Conservation (phyloP, 1,139 yeast genomes). For the Keqinozyma sinolaborantium region DNA sequence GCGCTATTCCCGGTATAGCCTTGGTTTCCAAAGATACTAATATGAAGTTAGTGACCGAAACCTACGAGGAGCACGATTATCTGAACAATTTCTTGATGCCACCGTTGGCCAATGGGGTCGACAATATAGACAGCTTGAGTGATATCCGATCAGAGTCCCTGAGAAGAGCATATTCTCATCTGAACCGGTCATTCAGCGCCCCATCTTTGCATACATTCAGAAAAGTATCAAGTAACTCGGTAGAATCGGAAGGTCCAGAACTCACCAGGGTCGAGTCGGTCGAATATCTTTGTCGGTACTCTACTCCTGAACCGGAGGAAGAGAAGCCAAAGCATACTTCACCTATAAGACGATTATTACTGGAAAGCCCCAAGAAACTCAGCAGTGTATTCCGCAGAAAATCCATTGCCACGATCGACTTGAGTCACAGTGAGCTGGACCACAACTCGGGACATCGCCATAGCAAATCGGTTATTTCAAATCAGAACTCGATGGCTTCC, state of each 20-base stretch:
- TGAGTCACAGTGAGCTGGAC: conserved; percentile 8
- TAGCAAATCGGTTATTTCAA: conserved; percentile 25
- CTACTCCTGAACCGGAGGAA: no score
- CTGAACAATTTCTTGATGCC: no score
- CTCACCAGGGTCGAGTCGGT: neutral
- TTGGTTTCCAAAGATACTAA: no score
- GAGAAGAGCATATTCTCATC: conserved; percentile 12
- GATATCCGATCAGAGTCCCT: conserved; percentile 12
- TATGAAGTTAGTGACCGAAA: no score
- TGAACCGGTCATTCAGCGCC: conserved; percentile 34
- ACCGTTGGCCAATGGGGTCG: conserved; percentile 16
- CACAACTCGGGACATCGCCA: conserved; percentile 18
- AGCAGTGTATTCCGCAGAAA: conserved; percentile 21
- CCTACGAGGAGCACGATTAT: no score
- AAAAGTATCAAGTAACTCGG: conserved; percentile 8
- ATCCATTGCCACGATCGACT: conserved; percentile 8
- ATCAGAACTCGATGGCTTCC: conserved; percentile 26
- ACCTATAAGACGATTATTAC: conserved; percentile 31
- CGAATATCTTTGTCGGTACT: conserved; percentile 1
- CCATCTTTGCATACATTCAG: conserved; percentile 41
- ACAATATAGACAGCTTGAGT: conserved; percentile 27
- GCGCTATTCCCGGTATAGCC: conserved; percentile 12
- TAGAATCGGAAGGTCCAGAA: conserved; percentile 3
- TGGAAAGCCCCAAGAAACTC: conserved; percentile 33
- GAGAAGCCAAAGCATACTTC: conserved; percentile 16